phyloP scores from a whole-genome alignment of 2,329 filamentous ascomycete species.

The Ophiosphaerella narmari region DNA sequence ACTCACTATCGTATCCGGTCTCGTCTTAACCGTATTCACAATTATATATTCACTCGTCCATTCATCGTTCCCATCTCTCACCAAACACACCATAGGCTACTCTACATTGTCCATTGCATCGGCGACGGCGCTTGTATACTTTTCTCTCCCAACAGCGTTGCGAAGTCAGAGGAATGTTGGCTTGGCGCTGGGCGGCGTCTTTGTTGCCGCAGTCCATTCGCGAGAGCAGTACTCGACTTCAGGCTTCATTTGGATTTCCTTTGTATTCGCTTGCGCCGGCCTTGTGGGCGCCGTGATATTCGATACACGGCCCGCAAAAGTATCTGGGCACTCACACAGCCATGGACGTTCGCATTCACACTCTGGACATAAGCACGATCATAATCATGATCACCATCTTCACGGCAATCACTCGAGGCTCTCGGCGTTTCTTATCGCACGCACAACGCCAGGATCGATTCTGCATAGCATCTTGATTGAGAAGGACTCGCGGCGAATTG shows the following conservation, averaged over 20 bases:
- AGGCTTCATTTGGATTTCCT: constrained; percentile 16
- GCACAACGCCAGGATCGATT: constrained; percentile 73
- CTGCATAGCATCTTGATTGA: constrained; percentile 85
- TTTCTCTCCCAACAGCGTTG: constrained; percentile 49
- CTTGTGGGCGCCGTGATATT: constrained; percentile 47
- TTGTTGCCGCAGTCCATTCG: constrained; percentile 27
- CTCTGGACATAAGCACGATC: constrained; percentile 34
- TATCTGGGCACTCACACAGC: constrained; percentile 27
- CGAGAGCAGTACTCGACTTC: constrained; percentile 24
- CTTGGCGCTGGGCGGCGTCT: constrained; percentile 34
- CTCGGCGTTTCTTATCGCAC: constrained; percentile 73
- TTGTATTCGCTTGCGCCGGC: constrained; percentile 33
- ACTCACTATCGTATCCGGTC: constrained; percentile 49
- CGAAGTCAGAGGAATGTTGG: constrained; percentile 45
- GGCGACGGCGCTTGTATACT: constrained; percentile 49
- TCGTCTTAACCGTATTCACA: constrained; percentile 43
- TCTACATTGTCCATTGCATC: constrained; percentile 49
- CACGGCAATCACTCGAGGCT: constrained; percentile 65
- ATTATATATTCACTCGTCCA: constrained; percentile 42
- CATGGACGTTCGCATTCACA: constrained; percentile 36
- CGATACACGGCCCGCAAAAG: constrained; percentile 41
- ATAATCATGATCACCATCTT: constrained; percentile 40
- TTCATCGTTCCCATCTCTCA: constrained; percentile 38
- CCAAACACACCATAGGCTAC: constrained; percentile 42
- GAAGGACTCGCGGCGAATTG: constrained; percentile 90